Base-by-base conservation (phyloP, 306 rosid species). In the Sophora flavescens region DNA sequence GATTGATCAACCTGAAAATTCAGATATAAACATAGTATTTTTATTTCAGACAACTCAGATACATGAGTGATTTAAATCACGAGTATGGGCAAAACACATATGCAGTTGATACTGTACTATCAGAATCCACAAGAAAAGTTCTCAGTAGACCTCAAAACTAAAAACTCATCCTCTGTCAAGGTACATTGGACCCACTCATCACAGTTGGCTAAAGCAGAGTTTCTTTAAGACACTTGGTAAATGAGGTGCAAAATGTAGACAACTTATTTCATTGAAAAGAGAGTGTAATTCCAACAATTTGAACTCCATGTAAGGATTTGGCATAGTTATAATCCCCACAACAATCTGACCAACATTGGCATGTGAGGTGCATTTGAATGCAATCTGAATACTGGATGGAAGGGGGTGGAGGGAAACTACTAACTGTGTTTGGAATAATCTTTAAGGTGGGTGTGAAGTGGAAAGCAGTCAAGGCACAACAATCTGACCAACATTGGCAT, bases 1-100 rank as follows among this genome's bases (percentile, higher is more conserved):
- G 99, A 87, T 96, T 91, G 88, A 96, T 89, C 82, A 92, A 82
- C 90, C 99, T 96, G 93, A 63, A 83, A 81, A 57, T 17, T 12
- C 26, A 15, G 9, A 60, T 13, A 5, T 14, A 50, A 66, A 82
- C 8, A 44, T 30, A 3, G 15, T 65, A 6, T 15, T 70, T 54
- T 62, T 47, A 47, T 56, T 48, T 72, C 39, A 10, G 36, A 69
- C 36, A 62, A 66, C 38, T 9, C 35, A 10, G n/a, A 56, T 52
- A 61, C 61, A 68, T 15, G 41, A 42, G 48, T 42, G 32, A 62
- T 61, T 53, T 50, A 51, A 75, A 70, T 50, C 30, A 9, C 6
- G 35, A 51, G 14, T 8, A 52, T 3, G 14, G 44, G 64, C 13
- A 59, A 53, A 42, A 16, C 9, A 36, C 7, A 51, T 39, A 78